A percentile compares a stretch with the other conserved stretches of the same genome.
Conservation (phyloP, 1,284 basidiomycete species). For the Hymenochaete sp. region DNA sequence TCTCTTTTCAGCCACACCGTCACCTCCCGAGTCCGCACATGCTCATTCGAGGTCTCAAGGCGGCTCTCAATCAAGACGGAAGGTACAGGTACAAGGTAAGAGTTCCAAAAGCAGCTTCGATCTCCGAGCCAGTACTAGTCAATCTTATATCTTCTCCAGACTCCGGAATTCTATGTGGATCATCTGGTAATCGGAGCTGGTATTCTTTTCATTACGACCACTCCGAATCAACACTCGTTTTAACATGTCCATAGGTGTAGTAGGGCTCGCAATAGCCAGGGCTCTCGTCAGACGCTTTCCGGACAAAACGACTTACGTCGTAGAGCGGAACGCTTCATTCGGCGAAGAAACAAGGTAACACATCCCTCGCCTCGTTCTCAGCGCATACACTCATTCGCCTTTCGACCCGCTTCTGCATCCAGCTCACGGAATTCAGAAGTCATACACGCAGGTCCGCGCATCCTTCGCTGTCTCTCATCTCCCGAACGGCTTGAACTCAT, state of each 20-base stretch:
- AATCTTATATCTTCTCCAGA: conserved; percentile 28
- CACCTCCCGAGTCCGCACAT: too few species aligned
- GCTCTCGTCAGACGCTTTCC: conserved; percentile 62
- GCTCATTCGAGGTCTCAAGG: conserved; percentile 41
- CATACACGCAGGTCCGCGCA: conserved; percentile 70
- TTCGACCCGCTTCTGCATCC: not conserved
- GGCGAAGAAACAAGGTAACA: conserved; percentile 80
- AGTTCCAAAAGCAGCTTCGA: not conserved
- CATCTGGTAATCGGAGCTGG: conserved; percentile 91
- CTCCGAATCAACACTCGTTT: not conserved
- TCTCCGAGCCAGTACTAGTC: not conserved
- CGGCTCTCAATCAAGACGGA: conserved; percentile 54
- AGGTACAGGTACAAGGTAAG: conserved; percentile 53
- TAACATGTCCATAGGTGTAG: conserved; percentile 46
- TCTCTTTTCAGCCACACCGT: too few species aligned
- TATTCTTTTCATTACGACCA: conserved; percentile 23
- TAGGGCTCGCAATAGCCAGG: conserved; percentile 84
- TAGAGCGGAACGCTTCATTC: conserved; percentile 68
- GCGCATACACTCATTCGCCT: conserved; percentile 6
- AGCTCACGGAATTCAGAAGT: conserved; percentile 96
- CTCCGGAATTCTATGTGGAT: conserved; percentile 74
- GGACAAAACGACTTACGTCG: conserved; percentile 70
- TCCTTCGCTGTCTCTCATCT: not conserved
- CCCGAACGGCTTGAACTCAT: not conserved
- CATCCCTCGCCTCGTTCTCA: conserved; percentile 3